Evolutionary conservation across 768 basidiomycete species (phyloP), one percentile per base, ranked within the genome.

Genomic region (Lactarius hatsudake): DNA sequence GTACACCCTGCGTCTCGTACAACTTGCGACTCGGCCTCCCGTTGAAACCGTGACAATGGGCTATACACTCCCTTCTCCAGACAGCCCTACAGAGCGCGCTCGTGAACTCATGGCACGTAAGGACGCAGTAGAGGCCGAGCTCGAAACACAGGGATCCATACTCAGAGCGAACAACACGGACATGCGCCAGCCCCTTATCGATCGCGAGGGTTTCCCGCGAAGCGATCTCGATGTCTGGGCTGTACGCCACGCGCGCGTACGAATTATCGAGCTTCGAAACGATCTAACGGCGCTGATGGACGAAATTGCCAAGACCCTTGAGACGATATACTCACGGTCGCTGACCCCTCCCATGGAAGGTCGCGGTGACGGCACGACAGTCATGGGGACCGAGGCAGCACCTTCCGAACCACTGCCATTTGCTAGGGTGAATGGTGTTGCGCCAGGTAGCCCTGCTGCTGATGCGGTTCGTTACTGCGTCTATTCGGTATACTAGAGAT

Each of bases 181-280:
- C 2, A 84, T 94, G 80, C 78, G 84, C 30, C 85, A 90, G 0
- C 87, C 92, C 0, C 84, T 98, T 40, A 84, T 97, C 57, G 94
- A 97, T 74, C 69, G 80, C 0, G 91, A 97, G 61, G 96, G 96
- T 8, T 98, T 93, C 76, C 96, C 96, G 1, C 84, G 94, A 17
- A 86, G 86, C 17, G 90, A 96, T 77, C 84, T 98, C 68, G 92
- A 96, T 71, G 81, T 96, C 20, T 92, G 86, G 74, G 87, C 89
- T 13, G 88, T 96, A 23, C 82, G 93, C 28, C 79, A 79, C 58
- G 91, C 93, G 15, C 83, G 94, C 61, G 83, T 88, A 36, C 82
- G 90, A 59, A 85, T 96, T n/a, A 87, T 91, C 61, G 85, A 91
- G 74, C 79, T 95, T 59, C 81, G 87, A 65, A 97, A 95, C 72